Evolutionary conservation across 2,329 filamentous ascomycete genomes (phyloP), one percentile per base, ranked within the genome.

Genomic region (Hypoxylon sp.): DNA sequence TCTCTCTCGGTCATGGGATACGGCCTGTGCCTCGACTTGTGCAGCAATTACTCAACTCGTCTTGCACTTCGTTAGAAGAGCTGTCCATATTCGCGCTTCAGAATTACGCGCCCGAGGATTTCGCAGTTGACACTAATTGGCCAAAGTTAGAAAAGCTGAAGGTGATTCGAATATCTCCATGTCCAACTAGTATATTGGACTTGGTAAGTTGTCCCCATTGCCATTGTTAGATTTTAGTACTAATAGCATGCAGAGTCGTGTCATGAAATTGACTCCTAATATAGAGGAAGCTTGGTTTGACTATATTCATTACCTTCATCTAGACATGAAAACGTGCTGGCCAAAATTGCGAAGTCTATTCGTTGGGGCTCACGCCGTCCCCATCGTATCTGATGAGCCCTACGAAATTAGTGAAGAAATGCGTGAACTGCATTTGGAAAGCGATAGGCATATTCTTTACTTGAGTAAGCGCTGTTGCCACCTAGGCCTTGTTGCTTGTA

Each of bases 271-370:
- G 23, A 61, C 68, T 3, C 74, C 75, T 9, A 74, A 74, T 16
- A 45, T 75, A 5, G 69, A 75, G 51, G 65, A 70, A 9, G 58
- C 69, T 2, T 76, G 73, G 72, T 6, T 76, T 1, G 70, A 74
- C 5, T 23, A 53, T 30, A 2, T 71, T 12, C 23, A 2, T 2
- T 29, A 60, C 8, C 25, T 37, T n/a, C 23, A 50, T 1, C 7
- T 14, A 29, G 2, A 56, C 1, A 6, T 62, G n/a, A 27, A 57
- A 16, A 8, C 25, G 5, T 2, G 27, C 8, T 73, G 61, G 46
- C 43, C 50, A 39, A 61, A 55, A 41, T 30, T 64, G 4, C 21
- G 57, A 61, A 43, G 52, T 41, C 4, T 75, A 52, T 73, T 67
- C 53, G 11, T 67, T 2, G 68, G 70, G 12, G 2, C 12, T 6